phyloP scores from a whole-genome alignment of 176 grass and related monocot species.

The Bolboschoenus planiculmis region DNA sequence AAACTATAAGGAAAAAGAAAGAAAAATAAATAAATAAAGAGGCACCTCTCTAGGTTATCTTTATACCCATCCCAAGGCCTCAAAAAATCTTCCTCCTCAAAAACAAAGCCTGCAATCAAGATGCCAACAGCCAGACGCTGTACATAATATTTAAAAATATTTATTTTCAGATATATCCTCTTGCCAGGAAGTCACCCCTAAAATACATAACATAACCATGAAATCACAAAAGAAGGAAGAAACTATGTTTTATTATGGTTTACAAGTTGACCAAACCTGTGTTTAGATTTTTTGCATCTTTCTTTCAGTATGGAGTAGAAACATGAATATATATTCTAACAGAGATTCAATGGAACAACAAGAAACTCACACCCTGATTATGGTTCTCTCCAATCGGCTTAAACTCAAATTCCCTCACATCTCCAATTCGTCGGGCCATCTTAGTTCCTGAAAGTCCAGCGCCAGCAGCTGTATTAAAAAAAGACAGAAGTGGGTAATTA shows the following conservation, averaged over 20 bases:
- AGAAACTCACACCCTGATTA: constrained; percentile 89
- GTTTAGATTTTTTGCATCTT: not conserved
- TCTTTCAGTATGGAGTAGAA: not conserved
- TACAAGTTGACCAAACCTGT: not conserved
- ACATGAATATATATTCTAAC: not conserved
- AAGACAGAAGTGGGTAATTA: constrained; percentile 23
- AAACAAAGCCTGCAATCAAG: constrained; percentile 75
- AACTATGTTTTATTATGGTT: not conserved
- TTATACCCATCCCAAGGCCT: constrained; percentile 88
- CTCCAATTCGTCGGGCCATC: constrained; percentile 85
- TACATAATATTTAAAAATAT: constrained; percentile 22
- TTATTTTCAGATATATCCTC: constrained; percentile 19
- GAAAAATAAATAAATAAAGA: not conserved
- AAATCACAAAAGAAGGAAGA: not conserved
- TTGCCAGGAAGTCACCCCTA: not conserved
- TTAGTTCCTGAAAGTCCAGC: constrained; percentile 90
- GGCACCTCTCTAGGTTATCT: constrained; percentile 81
- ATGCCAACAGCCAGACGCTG: constrained; percentile 85
- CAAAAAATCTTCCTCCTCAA: constrained; percentile 59
- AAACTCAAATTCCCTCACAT: constrained; percentile 90
- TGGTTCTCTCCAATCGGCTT: constrained; percentile 79
- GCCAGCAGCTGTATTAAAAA: constrained; percentile 73
- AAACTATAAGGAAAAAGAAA: constrained; percentile 12
- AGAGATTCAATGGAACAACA: not conserved
- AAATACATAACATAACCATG: not conserved